Conservation (phyloP, 1,139 yeast species). For the Magnusiomyces fungicola region DNA sequence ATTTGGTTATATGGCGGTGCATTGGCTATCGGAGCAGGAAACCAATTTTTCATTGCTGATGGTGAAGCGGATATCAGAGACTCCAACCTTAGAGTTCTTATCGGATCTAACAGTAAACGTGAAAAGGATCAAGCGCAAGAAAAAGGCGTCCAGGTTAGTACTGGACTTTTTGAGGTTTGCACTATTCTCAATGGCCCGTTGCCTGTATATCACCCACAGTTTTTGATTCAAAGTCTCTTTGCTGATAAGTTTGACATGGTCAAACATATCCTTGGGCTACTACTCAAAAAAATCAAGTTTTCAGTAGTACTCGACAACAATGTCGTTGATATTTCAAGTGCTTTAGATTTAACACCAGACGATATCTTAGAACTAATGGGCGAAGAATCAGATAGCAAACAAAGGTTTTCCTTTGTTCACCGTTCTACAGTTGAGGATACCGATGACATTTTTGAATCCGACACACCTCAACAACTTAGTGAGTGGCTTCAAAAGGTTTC, state of each 20-base stretch:
- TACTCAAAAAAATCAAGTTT: constrained; percentile 46
- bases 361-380: constrained; percentile 7
- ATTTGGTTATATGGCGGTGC: constrained; percentile 77
- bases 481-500: constrained; percentile 58
- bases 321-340: constrained; percentile 25
- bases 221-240: constrained; percentile 68
- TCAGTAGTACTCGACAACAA: constrained; percentile 35
- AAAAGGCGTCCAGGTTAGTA: constrained; percentile 9
- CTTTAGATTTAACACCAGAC: constrained; percentile 19
- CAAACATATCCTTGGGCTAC: constrained; percentile 46
- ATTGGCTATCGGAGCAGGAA: constrained; percentile 80
- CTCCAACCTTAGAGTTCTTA: constrained; percentile 1
- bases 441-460: constrained; percentile 39
- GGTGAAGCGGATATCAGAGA: constrained; percentile 47
- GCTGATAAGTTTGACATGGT: constrained; percentile 54
- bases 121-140: constrained; percentile 37
- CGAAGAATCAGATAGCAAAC: background rate
- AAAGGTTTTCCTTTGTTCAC: constrained; percentile 11
- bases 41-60: constrained; percentile 79
- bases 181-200: constrained; percentile 79
- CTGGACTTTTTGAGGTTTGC: constrained; percentile 50
- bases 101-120: constrained; percentile 30
- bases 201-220: constrained; percentile 89
- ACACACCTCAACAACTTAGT: constrained; percentile 44
- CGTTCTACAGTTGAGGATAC: constrained; percentile 31